Evolutionary conservation across 768 basidiomycete genomes (phyloP).

Genomic region (Boletus sp.): DNA sequence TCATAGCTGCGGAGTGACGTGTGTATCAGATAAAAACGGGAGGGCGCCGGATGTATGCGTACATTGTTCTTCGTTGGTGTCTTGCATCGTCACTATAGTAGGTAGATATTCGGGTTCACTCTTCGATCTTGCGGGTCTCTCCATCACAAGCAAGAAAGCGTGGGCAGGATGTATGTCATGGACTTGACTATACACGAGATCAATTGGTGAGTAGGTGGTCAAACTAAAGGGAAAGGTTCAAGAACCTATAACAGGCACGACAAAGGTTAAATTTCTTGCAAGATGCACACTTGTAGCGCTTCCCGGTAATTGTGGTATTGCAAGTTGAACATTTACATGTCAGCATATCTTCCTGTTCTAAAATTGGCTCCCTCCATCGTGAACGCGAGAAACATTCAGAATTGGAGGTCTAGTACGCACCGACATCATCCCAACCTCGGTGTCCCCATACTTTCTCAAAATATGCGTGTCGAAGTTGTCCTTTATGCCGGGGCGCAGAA

Average conservation of each 20-base stretch:
- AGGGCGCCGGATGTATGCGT: constrained; percentile 22
- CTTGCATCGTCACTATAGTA: constrained; percentile 27
- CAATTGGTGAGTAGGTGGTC: not conserved
- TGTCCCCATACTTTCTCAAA: constrained; percentile 83
- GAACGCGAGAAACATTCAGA: not conserved
- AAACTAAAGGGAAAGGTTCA: constrained; percentile 8
- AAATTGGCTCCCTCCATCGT: constrained; percentile 20
- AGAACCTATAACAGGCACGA: constrained; percentile 74
- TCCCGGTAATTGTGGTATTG: constrained; percentile 50
- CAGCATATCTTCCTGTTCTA: constrained; percentile 69
- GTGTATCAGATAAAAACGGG: not conserved
- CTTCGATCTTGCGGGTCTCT: constrained; percentile 42
- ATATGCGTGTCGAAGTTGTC: constrained; percentile 79
- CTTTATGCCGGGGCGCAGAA: constrained; percentile 68
- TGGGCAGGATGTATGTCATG: constrained; percentile 91
- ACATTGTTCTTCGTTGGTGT: constrained; percentile 61
- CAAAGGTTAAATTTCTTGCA: constrained; percentile 82
- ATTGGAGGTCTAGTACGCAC: constrained; percentile 42
- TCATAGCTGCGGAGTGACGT: constrained; percentile 47
- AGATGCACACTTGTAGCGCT: constrained; percentile 81
- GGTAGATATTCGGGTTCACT: constrained; percentile 39
- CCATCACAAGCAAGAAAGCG: constrained; percentile 79
- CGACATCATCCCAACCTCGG: constrained; percentile 83
- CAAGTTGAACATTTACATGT: constrained; percentile 82
- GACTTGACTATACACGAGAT: constrained; percentile 56